These are phyloP conservation scores for Xerocomus spinulosus DNA, from an alignment of 768 basidiomycete genomes.

Conservation along the genomic window DNA sequence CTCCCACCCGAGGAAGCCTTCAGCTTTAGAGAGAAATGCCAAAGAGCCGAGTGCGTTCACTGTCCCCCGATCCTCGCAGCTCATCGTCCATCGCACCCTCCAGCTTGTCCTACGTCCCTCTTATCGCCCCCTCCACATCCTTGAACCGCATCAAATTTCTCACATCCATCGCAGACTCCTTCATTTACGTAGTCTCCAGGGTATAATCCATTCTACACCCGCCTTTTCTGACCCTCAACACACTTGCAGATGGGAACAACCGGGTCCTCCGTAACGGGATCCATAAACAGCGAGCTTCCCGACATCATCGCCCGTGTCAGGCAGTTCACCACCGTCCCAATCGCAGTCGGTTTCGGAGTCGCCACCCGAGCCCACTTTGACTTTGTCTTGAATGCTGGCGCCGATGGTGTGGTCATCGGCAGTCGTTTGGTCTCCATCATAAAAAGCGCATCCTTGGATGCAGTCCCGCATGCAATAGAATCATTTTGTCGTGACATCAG, in stretches of 20 bases:
- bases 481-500: constrained; percentile 71
- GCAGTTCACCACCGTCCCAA: constrained; percentile 69
- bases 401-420: constrained; percentile 93
- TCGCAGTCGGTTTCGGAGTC: constrained; percentile 97
- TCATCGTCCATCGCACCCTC: constrained; percentile 1
- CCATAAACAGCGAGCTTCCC: constrained; percentile 73
- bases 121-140: constrained; percentile 93
- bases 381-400: constrained; percentile 78
- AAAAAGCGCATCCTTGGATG: constrained; percentile 51
- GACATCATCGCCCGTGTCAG: constrained; percentile 82
- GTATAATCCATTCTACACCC: constrained; percentile 36
- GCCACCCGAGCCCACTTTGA: constrained; percentile 88
- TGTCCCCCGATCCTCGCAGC: neutral
- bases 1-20: constrained; percentile 96
- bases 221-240: constrained; percentile 1
- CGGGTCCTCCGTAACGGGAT: constrained; percentile 74
- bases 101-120: constrained; percentile 91
- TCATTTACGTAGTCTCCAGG: constrained; percentile 98
- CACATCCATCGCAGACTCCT: constrained; percentile 89
- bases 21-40: constrained; percentile 84
- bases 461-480: constrained; percentile 54
- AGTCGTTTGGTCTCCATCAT: constrained; percentile 81
- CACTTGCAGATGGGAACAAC: constrained; percentile 89
- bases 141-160: constrained; percentile 86
- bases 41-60: constrained; percentile 62